Evolutionary conservation across 371 early-diverging fungal genomes (phyloP).

Genomic region (Thermomucor indicae-seudaticae): DNA sequence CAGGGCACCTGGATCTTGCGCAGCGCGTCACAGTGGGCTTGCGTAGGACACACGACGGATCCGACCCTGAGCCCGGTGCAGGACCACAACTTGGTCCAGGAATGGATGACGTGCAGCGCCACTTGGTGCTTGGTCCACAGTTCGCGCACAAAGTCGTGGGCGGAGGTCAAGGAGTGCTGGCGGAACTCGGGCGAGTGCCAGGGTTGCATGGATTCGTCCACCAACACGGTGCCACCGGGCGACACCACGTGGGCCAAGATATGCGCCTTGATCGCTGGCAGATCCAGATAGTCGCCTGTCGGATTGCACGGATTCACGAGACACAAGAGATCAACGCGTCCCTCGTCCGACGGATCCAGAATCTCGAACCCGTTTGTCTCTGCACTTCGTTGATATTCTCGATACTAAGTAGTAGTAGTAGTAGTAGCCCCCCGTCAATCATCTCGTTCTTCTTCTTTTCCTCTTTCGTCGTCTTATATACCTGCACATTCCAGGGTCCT

Average conservation of each 20-base stretch:
- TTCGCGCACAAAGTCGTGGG: constrained; percentile 53
- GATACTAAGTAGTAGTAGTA: constrained; percentile 52
- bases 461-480: constrained; percentile 12
- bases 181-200: constrained; percentile 78
- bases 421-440: not conserved
- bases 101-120: constrained; percentile 80
- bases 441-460: not conserved
- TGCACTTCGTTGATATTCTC: constrained; percentile 84
- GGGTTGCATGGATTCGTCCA: constrained; percentile 90
- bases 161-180: constrained; percentile 66
- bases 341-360: constrained; percentile 47
- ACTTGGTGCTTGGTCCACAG: constrained; percentile 60
- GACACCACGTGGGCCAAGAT: constrained; percentile 59
- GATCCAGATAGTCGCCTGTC: constrained; percentile 76
- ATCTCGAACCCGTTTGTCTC: constrained; percentile 64
- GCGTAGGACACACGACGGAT: constrained; percentile 80
- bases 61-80: constrained; percentile 87
- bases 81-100: constrained; percentile 91
- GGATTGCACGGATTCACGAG: constrained; percentile 89
- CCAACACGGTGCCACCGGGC: constrained; percentile 69
- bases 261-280: constrained; percentile 66
- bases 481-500: constrained; percentile 77
- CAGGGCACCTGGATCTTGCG: constrained; percentile 81
- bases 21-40: constrained; percentile 59
- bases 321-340: constrained; percentile 61